phyloP scores from a whole-genome alignment of 2,329 filamentous ascomycete genomes.

The Monilinia laxa region DNA sequence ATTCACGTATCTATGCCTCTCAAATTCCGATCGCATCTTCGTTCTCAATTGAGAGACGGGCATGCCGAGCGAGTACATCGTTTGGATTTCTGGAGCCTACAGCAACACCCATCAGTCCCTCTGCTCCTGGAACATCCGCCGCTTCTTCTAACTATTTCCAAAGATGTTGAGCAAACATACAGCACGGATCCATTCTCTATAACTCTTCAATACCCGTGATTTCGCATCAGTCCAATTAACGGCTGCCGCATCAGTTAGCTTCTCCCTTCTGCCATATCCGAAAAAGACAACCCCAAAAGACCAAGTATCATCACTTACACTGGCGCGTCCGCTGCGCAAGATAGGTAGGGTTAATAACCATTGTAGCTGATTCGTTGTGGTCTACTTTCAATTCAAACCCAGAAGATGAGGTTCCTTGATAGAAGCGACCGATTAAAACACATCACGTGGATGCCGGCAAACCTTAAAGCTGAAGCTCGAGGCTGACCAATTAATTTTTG shows the following conservation, averaged over 20 bases:
- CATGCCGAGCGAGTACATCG: constrained; percentile 91
- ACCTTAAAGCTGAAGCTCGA: constrained; percentile 20
- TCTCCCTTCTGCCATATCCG: constrained; percentile 31
- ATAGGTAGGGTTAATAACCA: constrained; percentile 91
- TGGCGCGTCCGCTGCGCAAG: constrained; percentile 79
- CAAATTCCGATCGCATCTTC: constrained; percentile 94
- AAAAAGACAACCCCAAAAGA: not conserved
- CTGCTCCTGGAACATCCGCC: not conserved
- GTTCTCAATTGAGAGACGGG: constrained; percentile 86
- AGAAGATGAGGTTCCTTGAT: constrained; percentile 21
- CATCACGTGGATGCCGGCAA: constrained; percentile 16
- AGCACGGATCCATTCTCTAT: constrained; percentile 93
- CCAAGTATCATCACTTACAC: constrained; percentile 55
- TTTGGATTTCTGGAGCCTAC: constrained; percentile 93
- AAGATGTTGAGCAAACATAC: constrained; percentile 55
- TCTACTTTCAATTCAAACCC: constrained; percentile 10
- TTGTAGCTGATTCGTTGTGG: constrained; percentile 45
- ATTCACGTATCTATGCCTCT: constrained; percentile 89
- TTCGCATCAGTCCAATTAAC: constrained; percentile 87
- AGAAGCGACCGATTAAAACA: constrained; percentile 13
- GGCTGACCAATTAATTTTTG: constrained; percentile 24
- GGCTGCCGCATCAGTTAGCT: constrained; percentile 65
- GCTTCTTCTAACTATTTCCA: not conserved
- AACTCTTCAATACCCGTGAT: constrained; percentile 80
- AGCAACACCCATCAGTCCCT: constrained; percentile 10